Evolutionary conservation across 208 protist genomes (phyloP).

Genomic region (Crithidia acanthocephali): DNA sequence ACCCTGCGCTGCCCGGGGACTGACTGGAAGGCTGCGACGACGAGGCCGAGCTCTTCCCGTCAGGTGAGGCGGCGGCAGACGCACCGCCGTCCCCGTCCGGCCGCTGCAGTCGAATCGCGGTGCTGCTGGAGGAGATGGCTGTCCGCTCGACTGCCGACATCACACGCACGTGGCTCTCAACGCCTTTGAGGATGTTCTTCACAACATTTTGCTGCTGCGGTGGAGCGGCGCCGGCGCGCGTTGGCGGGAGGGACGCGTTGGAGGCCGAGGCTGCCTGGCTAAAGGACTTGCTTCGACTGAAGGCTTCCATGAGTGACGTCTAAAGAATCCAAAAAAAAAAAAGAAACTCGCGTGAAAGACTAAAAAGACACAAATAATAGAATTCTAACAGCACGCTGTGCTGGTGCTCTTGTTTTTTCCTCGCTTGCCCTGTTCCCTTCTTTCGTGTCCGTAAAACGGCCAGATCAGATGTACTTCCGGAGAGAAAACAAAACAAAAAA

Average conservation of each 20-base stretch:
- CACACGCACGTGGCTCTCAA: slow-evolving; percentile 83
- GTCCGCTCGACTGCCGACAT: slow-evolving; percentile 80
- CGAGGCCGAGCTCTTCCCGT: neutral
- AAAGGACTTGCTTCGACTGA: slow-evolving; percentile 43
- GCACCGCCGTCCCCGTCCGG: slow-evolving; percentile 25
- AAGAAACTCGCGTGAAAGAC: neutral
- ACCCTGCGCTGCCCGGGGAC: slow-evolving; percentile 12
- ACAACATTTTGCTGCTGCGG: slow-evolving; percentile 25
- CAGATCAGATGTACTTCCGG: too few species aligned
- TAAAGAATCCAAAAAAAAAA: too few species aligned
- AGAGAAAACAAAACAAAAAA: too few species aligned
- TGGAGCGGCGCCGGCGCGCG: slow-evolving; percentile 14
- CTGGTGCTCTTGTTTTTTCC: neutral
- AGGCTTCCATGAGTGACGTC: slow-evolving; percentile 21
- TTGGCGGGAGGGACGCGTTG: slow-evolving; percentile 9
- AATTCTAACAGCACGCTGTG: neutral
- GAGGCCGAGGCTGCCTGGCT: slow-evolving; percentile 28
- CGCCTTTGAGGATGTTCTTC: slow-evolving; percentile 82
- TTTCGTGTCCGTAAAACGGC: neutral
- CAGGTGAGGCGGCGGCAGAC: neutral
- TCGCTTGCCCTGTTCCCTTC: neutral
- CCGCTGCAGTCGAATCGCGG: slow-evolving; percentile 60
- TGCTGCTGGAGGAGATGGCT: slow-evolving; percentile 75
- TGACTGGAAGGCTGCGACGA: slow-evolving; percentile 23
- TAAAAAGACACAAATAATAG: neutral